These are phyloP conservation scores for Ceratobasidium sp. DNA, from an alignment of 1,284 basidiomycete genomes.

Conservation along the genomic window DNA sequence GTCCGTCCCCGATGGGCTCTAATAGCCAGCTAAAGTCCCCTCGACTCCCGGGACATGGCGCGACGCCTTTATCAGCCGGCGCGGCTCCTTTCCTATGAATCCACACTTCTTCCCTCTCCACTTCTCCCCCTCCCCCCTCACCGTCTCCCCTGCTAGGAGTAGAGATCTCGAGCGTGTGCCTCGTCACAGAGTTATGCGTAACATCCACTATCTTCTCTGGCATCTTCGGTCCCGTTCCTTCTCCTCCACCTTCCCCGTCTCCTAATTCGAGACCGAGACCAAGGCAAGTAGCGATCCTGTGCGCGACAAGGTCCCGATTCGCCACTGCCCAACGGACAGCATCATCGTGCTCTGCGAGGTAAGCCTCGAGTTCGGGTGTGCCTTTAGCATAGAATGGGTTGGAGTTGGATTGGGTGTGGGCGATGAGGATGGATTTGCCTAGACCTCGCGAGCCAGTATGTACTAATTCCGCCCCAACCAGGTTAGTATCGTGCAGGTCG, in stretches of 20 bases:
- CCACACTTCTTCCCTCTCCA: slow-evolving; percentile 54
- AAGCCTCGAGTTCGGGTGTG: slow-evolving; percentile 51
- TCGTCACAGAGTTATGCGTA: slow-evolving; percentile 56
- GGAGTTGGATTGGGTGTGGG: slow-evolving; percentile 51
- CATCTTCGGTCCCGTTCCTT: neutral
- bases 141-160: too few species aligned
- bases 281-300: slow-evolving; percentile 54
- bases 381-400: slow-evolving; percentile 54
- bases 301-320: slow-evolving; percentile 56
- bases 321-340: slow-evolving; percentile 56
- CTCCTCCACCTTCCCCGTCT: neutral
- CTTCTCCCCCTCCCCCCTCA: slow-evolving; percentile 46
- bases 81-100: slow-evolving; percentile 57
- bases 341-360: slow-evolving; percentile 55
- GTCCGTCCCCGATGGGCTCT: slow-evolving; percentile 54
- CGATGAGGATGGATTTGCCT: slow-evolving; percentile 53
- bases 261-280: slow-evolving; percentile 44
- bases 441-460: slow-evolving; percentile 57
- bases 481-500: neutral
- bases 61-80: slow-evolving; percentile 54
- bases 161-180: slow-evolving; percentile 46
- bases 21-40: slow-evolving; percentile 56
- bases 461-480: slow-evolving; percentile 51
- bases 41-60: slow-evolving; percentile 56
- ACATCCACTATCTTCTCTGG: slow-evolving; percentile 56